A percentile compares a stretch with the other conserved stretches of the same genome.
These are phyloP conservation scores for Ganoderma lucidum DNA, from an alignment of 1,284 basidiomycete genomes.

Conservation along the genomic window DNA sequence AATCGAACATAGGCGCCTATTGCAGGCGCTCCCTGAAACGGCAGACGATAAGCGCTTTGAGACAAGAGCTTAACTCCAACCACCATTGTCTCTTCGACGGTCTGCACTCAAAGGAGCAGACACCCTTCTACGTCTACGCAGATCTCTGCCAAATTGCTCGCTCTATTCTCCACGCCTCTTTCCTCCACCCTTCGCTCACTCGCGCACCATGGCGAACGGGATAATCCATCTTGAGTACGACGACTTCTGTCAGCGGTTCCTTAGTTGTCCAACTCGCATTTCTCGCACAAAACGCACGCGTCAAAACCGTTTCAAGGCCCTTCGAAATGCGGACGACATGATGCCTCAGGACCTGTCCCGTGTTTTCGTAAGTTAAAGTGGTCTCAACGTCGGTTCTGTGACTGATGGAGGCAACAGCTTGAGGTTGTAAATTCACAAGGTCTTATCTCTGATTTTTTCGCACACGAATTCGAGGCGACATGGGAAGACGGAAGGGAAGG, in stretches of 20 bases:
- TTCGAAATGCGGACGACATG: not conserved
- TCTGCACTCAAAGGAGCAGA: no score
- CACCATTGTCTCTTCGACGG: no score
- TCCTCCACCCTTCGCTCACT: not conserved
- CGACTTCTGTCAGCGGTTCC: not conserved
- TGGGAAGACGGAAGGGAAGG: no score
- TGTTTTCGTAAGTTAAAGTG: not conserved
- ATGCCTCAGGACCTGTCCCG: not conserved
- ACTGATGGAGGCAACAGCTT: not conserved
- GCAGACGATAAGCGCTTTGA: no score
- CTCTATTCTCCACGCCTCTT: not conserved
- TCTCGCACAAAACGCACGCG: not conserved
- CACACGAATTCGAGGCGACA: no score
- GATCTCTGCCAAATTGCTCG: not conserved
- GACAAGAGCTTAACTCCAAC: no score
- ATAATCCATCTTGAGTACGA: not conserved
- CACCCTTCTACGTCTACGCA: not conserved
- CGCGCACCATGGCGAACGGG: not conserved
- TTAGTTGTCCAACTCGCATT: not conserved
- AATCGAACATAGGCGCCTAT: no score
- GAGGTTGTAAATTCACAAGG: not conserved
- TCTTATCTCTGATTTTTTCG: not conserved
- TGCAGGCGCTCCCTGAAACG: no score
- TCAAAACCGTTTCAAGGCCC: not conserved
- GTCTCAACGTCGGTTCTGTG: not conserved